phyloP scores from a whole-genome alignment of 441 rosid species.

The Breynia disticha region DNA sequence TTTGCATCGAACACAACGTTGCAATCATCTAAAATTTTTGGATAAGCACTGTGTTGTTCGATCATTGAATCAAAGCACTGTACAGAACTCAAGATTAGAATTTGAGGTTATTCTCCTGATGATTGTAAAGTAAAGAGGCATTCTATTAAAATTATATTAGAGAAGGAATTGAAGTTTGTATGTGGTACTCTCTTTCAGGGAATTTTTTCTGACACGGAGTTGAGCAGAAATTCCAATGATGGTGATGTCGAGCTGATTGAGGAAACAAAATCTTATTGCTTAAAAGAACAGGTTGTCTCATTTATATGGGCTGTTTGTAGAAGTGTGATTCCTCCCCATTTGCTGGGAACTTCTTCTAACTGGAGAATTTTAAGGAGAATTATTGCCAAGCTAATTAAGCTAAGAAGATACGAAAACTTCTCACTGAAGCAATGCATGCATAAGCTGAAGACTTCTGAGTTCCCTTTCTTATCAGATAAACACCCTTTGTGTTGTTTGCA shows the following conservation, averaged over 20 bases:
- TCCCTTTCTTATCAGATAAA: slow-evolving; percentile 40
- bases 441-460: slow-evolving; percentile 42
- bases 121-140: slow-evolving; percentile 1
- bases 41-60: slow-evolving; percentile 56
- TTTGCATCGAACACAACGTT: slow-evolving; percentile 36
- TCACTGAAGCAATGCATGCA: slow-evolving; percentile 55
- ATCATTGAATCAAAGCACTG: slow-evolving; percentile 20
- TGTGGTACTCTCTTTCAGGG: slow-evolving; percentile 25
- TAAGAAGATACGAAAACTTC: slow-evolving; percentile 65
- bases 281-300: slow-evolving; percentile 58
- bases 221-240: slow-evolving; percentile 16
- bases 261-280: slow-evolving; percentile 41
- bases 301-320: slow-evolving; percentile 82
- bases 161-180: neutral
- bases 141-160: slow-evolving; percentile 7
- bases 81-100: slow-evolving; percentile 16
- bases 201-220: slow-evolving; percentile 10
- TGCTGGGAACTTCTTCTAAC: slow-evolving; percentile 62
- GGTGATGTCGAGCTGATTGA: slow-evolving; percentile 19
- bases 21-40: slow-evolving; percentile 49
- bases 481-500: slow-evolving; percentile 22
- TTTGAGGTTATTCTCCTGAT: slow-evolving; percentile 31
- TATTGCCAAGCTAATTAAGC: slow-evolving; percentile 52
- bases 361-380: slow-evolving; percentile 61
- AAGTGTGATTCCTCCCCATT: slow-evolving; percentile 56